A percentile compares a stretch with the other conserved stretches of the same genome.
Evolutionary conservation across 352 stramenopile species (phyloP).

Genomic region (Phytophthora fragariae): DNA sequence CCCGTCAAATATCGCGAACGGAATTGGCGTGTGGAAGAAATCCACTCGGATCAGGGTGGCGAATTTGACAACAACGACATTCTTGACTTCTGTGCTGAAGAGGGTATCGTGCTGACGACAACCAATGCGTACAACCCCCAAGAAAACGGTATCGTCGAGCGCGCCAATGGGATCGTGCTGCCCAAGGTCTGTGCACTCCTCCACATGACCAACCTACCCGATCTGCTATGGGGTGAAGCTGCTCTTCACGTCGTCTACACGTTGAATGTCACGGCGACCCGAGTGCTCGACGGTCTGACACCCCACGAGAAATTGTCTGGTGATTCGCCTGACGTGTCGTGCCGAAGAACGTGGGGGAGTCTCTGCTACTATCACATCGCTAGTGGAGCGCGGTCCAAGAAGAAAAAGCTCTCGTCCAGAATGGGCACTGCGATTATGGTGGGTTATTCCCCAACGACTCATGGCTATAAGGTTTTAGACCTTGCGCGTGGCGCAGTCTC

Average conservation of each 20-base stretch:
- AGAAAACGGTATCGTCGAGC: neutral
- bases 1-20: neutral
- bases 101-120: conserved; percentile 1
- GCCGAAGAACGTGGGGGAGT: no score
- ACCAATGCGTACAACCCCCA: neutral
- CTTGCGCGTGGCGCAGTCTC: no score
- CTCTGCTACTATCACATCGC: no score
- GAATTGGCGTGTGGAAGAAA: neutral
- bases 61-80: conserved; percentile 3
- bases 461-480: no score
- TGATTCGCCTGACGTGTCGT: no score
- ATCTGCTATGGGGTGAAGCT: conserved; percentile 4
- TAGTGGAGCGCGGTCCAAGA: no score
- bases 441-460: no score
- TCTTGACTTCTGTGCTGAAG: neutral
- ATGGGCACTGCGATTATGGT: no score
- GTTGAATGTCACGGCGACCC: conserved; percentile 7
- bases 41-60: neutral
- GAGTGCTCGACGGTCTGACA: conserved; percentile 2
- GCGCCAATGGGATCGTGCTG: no score
- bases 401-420: no score
- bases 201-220: neutral
- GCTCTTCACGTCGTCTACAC: conserved; percentile 14
- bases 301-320: conserved; percentile 7
- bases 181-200: no score